Base-by-base conservation (phyloP, 805 yeast species). In the Suhomyces sp. region DNA sequence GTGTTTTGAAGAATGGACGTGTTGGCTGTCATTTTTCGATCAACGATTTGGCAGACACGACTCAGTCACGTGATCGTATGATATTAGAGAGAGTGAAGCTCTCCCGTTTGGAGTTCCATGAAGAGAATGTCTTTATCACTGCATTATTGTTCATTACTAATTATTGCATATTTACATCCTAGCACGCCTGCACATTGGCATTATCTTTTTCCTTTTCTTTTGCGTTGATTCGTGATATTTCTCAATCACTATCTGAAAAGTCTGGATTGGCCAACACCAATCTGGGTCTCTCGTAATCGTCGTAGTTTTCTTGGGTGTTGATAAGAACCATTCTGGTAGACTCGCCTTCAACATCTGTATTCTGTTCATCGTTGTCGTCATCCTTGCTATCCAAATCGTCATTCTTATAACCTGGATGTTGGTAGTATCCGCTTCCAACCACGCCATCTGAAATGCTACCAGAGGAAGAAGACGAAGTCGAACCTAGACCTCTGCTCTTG, bases 201-300 rank as follows among this genome's bases (percentile, higher is more conserved):
- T 29, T 29, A 29, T 29, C 6, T 33, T 33, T n/a, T 33, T n/a
- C 17, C 15, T 33, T 33, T n/a, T n/a, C 36, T n/a, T 33, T n/a
- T 6, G 17, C 5, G 9, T 33, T 29, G 5, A 29, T 12, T 12
- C 6, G 33, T 12, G n/a, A 29, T 12, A 12, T 29, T 29, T 29
- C 6, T 29, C 33, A 73, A 2, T 73, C 79, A 51, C 73, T 72
- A 52, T 78, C 81, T 47, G 55, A 51, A 29, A 49, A 26, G 54
- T 75, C 88, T 0, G 88, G 88, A 54, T 84, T 84, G 17, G 86
- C 87, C 48, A 84, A 74, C 46, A 73, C 79, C 52, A 84, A 68
- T 23, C 76, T 72, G 60, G 81, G 80, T 23, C 66, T 64, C 17
- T 73, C 76, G 31, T 67, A 70, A 5, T 66, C 71, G 10, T 72